Evolutionary conservation across 768 basidiomycete genomes (phyloP), one percentile per base, ranked within the genome.

Genomic region (Lactarius hatsudake): DNA sequence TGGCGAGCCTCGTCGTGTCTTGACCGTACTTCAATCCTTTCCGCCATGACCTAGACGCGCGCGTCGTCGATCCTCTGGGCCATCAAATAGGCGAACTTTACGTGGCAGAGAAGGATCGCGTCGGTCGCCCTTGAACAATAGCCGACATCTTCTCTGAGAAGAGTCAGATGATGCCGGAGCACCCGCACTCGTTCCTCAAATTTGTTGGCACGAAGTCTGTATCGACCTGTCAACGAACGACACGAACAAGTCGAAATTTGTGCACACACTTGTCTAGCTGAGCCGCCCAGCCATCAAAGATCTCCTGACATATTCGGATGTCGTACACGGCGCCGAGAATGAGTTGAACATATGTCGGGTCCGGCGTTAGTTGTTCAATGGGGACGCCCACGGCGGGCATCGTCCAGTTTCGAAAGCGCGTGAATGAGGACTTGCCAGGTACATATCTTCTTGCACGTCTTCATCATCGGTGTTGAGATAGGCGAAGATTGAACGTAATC

Each of bases 251-350:
- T 36, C 9, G 20, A 23, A 26, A 15, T 6, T 10, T 53, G 36
- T 10, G 51, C 38, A 51, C 59, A 32, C 17, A 68, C 67, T 61
- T 28, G 58, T 68, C 48, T 17, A 64, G 36, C 12, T 64, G 58
- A 32, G 34, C n/a, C 15, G 53, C 15, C 67, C 67, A 68, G 42
- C 59, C n/a, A 38, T 68, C 53, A 30, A 67, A 67, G 26, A 67
- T n/a, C 30, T 63, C 56, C 53, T 43, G 51, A n/a, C 62, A 60
- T 30, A 67, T 43, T 23, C 62, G 66, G 53, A 67, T 67, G 58
- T 67, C 62, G 13, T 55, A 36, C 20, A 56, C 58, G 42, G 62
- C 62, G 26, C 32, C 20, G 34, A 63, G 32, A 32, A 61, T 59
- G 51, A 20, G 17, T 30, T 17, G 62, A 26, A 63, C 58, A n/a